Base-by-base conservation (phyloP, 805 yeast species). In the Starmerella apicola region DNA sequence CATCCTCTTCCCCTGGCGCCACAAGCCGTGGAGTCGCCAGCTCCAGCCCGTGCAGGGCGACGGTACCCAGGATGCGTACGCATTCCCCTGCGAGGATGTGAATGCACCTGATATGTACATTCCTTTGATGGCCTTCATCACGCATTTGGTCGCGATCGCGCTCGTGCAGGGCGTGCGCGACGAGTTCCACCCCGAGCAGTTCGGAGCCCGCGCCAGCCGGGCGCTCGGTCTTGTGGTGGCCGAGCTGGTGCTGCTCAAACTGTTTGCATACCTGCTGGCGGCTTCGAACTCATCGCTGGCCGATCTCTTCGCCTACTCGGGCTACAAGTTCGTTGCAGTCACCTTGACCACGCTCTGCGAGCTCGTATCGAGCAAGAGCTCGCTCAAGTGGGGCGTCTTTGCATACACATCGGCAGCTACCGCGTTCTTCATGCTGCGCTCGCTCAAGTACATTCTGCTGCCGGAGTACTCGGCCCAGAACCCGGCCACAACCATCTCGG, bases 41-140 rank as follows among this genome's bases (percentile, higher is more conserved):
- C 42, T 58, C 21, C 54, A 48, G 37, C 54, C 67, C 17, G 61
- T 62, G 31, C 60, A 57, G 18, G 61, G 63, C 6, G 44, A 46
- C 12, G 57, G 55, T 17, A 51, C 61, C 17, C 63, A 60, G 25
- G 70, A 65, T 17, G 24, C 36, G 16, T 83, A 68, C 58, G 78
- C 83, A 2, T 75, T 82, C 9, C 95, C 99, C 13, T 62, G 71
- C 34, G 82, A 81, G 45, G 98, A 91, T 57, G 68, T 79, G 42
- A 91, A 93, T 55, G 93, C 97, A 0, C 98, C 98, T 2, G 99
- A 91, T 58, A 70, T 91, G 65, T 91, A 91, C 60, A 82, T 91
- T 39, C 99, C 99, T 16, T 62, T 82, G 45, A 91, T 93, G 96
- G 82, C 95, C 1, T 72, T 81, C 52, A 73, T 84, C 36, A 84